Percentiles rank a stretch among this genome's conserved stretches.
Conservation (phyloP, 345 rosid species). For the Brassica cretica region DNA sequence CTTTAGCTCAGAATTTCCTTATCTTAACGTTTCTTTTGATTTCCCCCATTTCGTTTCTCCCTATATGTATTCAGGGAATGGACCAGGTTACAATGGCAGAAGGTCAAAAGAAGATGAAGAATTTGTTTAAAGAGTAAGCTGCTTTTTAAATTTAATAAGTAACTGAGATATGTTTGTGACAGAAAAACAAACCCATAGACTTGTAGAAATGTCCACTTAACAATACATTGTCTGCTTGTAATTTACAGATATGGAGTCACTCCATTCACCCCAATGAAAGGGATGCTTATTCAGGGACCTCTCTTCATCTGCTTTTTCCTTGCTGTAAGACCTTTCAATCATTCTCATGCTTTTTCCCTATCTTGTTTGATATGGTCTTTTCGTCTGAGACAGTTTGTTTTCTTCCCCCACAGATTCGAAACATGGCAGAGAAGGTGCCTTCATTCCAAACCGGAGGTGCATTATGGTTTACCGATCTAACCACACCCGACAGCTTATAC, state of each 20-base stretch:
- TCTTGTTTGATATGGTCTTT: constrained; percentile 14
- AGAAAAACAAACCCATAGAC: neutral
- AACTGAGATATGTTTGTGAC: neutral
- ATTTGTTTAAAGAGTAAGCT: constrained; percentile 75
- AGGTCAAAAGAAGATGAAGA: constrained; percentile 63
- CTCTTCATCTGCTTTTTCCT: constrained; percentile 74
- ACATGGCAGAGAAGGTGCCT: constrained; percentile 87
- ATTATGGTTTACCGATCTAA: constrained; percentile 76
- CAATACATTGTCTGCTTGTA: constrained; percentile 23
- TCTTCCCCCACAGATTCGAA: constrained; percentile 49
- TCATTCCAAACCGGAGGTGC: constrained; percentile 88
- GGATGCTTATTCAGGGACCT: constrained; percentile 78
- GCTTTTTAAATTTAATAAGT: constrained; percentile 10
- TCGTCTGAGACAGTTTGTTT: neutral
- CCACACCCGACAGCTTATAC: constrained; percentile 68
- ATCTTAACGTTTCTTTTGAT: neutral
- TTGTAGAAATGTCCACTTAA: constrained; percentile 1
- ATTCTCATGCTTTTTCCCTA: neutral
- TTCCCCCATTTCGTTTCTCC: neutral
- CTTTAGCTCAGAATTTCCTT: neutral
- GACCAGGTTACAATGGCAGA: constrained; percentile 53
- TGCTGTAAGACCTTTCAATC: constrained; percentile 60
- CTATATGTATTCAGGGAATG: constrained; percentile 46
- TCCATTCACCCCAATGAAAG: constrained; percentile 83
- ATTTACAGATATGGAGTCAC: constrained; percentile 70